Evolutionary conservation across 2,329 filamentous ascomycete species (phyloP).

Genomic region (Exophiala sp.): DNA sequence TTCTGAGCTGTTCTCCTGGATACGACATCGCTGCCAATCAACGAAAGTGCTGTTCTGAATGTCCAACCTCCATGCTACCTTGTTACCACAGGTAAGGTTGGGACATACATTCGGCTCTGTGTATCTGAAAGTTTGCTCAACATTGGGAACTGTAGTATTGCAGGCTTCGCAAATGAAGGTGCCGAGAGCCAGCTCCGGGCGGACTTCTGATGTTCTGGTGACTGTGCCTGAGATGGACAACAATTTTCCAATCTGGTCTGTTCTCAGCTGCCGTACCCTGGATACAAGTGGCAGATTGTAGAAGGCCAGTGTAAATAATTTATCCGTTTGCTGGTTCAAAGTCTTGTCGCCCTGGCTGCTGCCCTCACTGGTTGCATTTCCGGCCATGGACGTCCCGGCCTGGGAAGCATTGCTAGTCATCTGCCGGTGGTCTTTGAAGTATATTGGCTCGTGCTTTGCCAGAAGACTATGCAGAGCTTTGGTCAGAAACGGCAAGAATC

Average conservation of each 20-base stretch:
- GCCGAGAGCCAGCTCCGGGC: slow-evolving; percentile 85
- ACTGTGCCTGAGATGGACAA: slow-evolving; percentile 96
- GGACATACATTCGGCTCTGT: slow-evolving; percentile 96
- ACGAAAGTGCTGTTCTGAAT: slow-evolving; percentile 96
- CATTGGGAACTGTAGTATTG: slow-evolving; percentile 77
- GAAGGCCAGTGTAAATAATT: slow-evolving; percentile 87
- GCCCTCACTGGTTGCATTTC: slow-evolving; percentile 58
- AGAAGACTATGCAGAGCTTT: slow-evolving; percentile 88
- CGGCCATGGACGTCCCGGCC: slow-evolving; percentile 61
- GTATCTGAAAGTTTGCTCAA: slow-evolving; percentile 97
- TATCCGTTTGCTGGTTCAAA: slow-evolving; percentile 92
- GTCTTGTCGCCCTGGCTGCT: slow-evolving; percentile 67
- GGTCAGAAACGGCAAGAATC: slow-evolving; percentile 87
- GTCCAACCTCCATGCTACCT: slow-evolving; percentile 91
- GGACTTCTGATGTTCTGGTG: slow-evolving; percentile 92
- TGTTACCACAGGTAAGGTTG: slow-evolving; percentile 81
- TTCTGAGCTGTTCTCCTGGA: slow-evolving; percentile 97
- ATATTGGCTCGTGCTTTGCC: slow-evolving; percentile 87
- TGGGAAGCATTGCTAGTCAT: slow-evolving; percentile 70
- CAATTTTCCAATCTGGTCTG: slow-evolving; percentile 84
- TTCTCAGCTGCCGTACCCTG: slow-evolving; percentile 78
- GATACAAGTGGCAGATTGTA: slow-evolving; percentile 90
- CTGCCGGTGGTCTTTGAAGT: slow-evolving; percentile 89
- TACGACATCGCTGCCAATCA: slow-evolving; percentile 97
- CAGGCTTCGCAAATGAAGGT: slow-evolving; percentile 92